Percentiles rank a stretch among this genome's conserved stretches.
Evolutionary conservation across 2,329 filamentous ascomycete genomes (phyloP).

Genomic region (Fusarium sp.): DNA sequence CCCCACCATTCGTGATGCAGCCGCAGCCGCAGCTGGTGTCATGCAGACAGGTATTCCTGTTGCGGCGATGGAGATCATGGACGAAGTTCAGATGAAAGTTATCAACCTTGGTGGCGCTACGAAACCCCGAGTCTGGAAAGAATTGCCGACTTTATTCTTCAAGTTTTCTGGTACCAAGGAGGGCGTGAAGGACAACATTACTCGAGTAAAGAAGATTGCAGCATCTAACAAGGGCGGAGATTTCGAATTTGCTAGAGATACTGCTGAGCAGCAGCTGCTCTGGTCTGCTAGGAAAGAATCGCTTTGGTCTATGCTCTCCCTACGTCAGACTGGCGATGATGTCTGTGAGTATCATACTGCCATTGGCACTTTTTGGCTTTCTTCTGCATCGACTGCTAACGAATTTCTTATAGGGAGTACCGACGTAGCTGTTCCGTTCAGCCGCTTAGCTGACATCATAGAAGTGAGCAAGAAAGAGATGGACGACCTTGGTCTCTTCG

Average conservation of each 20-base stretch:
- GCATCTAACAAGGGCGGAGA: conserved; percentile 73
- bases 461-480: conserved; percentile 92
- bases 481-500: conserved; percentile 87
- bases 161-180: conserved; percentile 86
- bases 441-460: conserved; percentile 79
- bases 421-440: conserved; percentile 87
- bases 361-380: neutral
- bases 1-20: conserved; percentile 82
- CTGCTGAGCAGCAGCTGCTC: conserved; percentile 79
- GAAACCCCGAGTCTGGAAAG: conserved; percentile 78
- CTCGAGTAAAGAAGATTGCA: conserved; percentile 77
- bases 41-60: conserved; percentile 82
- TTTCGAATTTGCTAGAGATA: conserved; percentile 84
- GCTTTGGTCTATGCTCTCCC: conserved; percentile 85
- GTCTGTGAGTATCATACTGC: conserved; percentile 62
- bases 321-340: conserved; percentile 78
- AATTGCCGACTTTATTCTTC: conserved; percentile 85
- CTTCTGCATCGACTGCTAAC: neutral
- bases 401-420: conserved; percentile 73
- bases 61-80: conserved; percentile 88
- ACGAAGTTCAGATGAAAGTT: conserved; percentile 88
- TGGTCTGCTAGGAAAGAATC: conserved; percentile 89
- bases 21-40: conserved; percentile 80
- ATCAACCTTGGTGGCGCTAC: conserved; percentile 83
- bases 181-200: conserved; percentile 84